These are phyloP conservation scores for Gracilaria domingensis DNA, from an alignment of 23 red algal species.

Conservation along the genomic window DNA sequence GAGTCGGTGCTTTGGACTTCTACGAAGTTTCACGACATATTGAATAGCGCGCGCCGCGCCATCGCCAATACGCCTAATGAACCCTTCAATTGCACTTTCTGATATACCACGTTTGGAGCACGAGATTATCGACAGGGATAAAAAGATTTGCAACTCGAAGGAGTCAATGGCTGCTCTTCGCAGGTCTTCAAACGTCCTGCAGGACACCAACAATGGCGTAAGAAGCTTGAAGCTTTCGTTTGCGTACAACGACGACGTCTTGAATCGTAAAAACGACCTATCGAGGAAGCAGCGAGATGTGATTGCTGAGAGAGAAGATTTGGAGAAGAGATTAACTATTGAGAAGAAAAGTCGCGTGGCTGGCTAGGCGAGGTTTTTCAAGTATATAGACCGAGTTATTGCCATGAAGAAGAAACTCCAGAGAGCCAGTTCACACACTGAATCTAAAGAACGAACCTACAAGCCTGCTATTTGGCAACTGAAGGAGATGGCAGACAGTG, in stretches of 20 bases:
- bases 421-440: conserved; percentile 36
- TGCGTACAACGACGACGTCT: conserved; percentile 52
- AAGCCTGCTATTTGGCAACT: conserved; percentile 70
- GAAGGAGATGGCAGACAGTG: conserved; percentile 73
- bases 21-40: conserved; percentile 19
- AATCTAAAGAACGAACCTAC: conserved; percentile 68
- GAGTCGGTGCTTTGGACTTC: conserved; percentile 23
- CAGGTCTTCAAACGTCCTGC: background rate
- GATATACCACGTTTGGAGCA: conserved; percentile 60
- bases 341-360: conserved; percentile 58
- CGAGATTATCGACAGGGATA: conserved; percentile 43
- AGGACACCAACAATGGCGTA: background rate
- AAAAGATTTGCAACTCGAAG: conserved; percentile 28
- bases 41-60: background rate
- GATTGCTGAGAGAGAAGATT: conserved; percentile 47
- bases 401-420: conserved; percentile 60
- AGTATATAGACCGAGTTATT: conserved; percentile 48
- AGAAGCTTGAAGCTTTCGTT: conserved; percentile 27
- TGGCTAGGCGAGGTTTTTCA: conserved; percentile 30
- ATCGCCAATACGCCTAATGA: conserved; percentile 1
- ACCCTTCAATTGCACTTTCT: conserved; percentile 44
- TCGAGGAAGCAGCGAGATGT: conserved; percentile 30
- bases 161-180: conserved; percentile 38
- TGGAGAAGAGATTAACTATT: conserved; percentile 44
- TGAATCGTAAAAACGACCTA: conserved; percentile 65